phyloP scores from a whole-genome alignment of 148 eudicot species.

The Diospyros kaki region DNA sequence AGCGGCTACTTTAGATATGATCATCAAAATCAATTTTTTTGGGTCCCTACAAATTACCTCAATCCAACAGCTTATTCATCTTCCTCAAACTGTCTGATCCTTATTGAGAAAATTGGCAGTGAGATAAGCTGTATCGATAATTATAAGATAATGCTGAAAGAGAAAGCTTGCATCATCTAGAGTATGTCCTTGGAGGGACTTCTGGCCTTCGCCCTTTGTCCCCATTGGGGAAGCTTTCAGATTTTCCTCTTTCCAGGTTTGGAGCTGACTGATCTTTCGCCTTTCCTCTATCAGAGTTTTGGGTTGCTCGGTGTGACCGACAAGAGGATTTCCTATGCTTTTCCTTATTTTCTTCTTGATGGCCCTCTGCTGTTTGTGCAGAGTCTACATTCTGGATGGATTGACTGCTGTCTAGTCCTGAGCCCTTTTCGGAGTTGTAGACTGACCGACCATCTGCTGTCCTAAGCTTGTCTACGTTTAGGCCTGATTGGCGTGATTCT shows the following conservation, averaged over 20 bases:
- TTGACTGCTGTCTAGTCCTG: conserved; percentile 10
- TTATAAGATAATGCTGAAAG: neutral
- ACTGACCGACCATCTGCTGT: conserved; percentile 22
- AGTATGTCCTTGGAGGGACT: conserved; percentile 36
- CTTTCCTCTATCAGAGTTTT: conserved; percentile 31
- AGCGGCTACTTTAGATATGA: neutral
- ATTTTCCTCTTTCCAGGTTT: conserved; percentile 45
- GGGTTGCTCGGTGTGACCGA: conserved; percentile 7
- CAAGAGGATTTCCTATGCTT: conserved; percentile 17
- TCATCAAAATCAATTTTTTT: neutral
- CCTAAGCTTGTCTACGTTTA: conserved; percentile 28
- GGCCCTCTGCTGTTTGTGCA: conserved; percentile 21
- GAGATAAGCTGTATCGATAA: conserved; percentile 10
- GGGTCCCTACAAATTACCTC: neutral
- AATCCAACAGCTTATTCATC: neutral
- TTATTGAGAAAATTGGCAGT: neutral
- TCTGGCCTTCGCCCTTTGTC: conserved; percentile 46
- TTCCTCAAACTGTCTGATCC: neutral
- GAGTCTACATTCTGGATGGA: conserved; percentile 10
- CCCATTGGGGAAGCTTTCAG: conserved; percentile 41
- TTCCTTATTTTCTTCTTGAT: neutral
- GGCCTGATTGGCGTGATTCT: neutral
- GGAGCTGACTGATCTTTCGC: conserved; percentile 29
- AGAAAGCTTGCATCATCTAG: conserved; percentile 36
- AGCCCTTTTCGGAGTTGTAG: conserved; percentile 20